phyloP scores from a whole-genome alignment of 148 eudicot genomes.

The Gaultheria prostrata region DNA sequence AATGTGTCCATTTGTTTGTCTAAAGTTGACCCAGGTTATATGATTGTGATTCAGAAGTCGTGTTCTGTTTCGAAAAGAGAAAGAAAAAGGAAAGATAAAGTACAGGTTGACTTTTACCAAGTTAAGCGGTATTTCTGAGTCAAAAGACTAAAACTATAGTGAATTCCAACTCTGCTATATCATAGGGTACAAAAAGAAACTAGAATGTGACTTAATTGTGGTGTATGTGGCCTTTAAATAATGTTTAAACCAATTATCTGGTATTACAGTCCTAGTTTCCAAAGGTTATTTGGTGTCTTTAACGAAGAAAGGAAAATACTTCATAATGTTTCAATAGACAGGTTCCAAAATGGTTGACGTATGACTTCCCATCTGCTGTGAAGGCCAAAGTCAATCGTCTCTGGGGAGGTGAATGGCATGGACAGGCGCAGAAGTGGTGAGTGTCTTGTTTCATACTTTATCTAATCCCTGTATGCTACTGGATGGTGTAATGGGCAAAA shows the following conservation, averaged over 20 bases:
- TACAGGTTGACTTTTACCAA: background rate
- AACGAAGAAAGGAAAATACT: background rate
- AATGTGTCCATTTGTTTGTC: background rate
- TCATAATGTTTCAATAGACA: conserved; percentile 26
- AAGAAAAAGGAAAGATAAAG: background rate
- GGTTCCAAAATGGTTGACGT: conserved; percentile 91
- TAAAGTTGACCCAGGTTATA: background rate
- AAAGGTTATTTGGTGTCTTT: background rate
- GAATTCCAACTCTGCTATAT: background rate
- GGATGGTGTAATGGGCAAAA: background rate
- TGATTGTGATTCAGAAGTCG: background rate
- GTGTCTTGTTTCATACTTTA: background rate
- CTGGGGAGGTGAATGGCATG: conserved; percentile 99
- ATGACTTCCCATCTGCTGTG: conserved; percentile 92
- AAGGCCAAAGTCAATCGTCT: conserved; percentile 95
- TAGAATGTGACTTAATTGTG: background rate
- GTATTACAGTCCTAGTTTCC: background rate
- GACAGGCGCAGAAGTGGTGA: conserved; percentile 96
- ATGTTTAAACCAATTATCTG: conserved; percentile 1
- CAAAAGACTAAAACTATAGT: background rate
- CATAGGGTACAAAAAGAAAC: background rate
- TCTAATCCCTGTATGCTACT: background rate
- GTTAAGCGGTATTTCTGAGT: background rate
- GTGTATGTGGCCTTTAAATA: background rate
- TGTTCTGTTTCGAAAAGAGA: background rate